Evolutionary conservation across 768 basidiomycete species (phyloP).

Genomic region (Tephrocybe sp.): DNA sequence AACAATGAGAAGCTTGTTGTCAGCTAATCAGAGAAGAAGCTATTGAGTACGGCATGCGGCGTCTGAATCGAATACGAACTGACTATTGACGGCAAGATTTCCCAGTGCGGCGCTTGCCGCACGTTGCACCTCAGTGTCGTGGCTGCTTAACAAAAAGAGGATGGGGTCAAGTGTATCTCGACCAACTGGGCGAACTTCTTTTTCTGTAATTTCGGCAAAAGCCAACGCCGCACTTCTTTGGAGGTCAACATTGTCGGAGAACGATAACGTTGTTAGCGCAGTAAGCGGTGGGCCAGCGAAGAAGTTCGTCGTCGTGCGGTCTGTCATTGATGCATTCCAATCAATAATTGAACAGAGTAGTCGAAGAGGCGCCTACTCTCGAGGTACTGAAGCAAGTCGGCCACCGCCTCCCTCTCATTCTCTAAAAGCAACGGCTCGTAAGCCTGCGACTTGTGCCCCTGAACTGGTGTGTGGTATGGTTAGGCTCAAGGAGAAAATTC

Average conservation of each 20-base stretch:
- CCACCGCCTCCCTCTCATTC: conserved; percentile 96
- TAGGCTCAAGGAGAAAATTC: conserved; percentile 17
- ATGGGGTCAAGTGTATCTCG: conserved; percentile 98
- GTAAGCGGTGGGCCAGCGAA: conserved; percentile 90
- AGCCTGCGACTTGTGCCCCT: conserved; percentile 78
- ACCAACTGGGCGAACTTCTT: conserved; percentile 95
- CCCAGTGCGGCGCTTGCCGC: conserved; percentile 97
- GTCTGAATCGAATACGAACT: conserved; percentile 31
- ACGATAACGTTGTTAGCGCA: conserved; percentile 94
- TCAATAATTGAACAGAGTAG: conserved; percentile 5
- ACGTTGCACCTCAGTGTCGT: conserved; percentile 98
- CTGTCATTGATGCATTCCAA: conserved; percentile 42
- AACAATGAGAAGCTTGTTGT: conserved; percentile 98
- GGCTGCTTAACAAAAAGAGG: conserved; percentile 92
- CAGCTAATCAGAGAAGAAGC: conserved; percentile 51
- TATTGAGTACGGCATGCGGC: conserved; percentile 8
- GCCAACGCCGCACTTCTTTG: conserved; percentile 97
- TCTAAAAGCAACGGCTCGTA: conserved; percentile 86
- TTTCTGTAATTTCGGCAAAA: conserved; percentile 99
- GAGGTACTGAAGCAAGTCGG: conserved; percentile 93
- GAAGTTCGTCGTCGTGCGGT: conserved; percentile 98
- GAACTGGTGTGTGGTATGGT: conserved; percentile 44
- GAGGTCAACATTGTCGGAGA: conserved; percentile 98
- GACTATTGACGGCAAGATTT: conserved; percentile 97
- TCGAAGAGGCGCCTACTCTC: conserved; percentile 68